Base-by-base conservation (phyloP, 306 rosid genomes). In the Inga laurina region DNA sequence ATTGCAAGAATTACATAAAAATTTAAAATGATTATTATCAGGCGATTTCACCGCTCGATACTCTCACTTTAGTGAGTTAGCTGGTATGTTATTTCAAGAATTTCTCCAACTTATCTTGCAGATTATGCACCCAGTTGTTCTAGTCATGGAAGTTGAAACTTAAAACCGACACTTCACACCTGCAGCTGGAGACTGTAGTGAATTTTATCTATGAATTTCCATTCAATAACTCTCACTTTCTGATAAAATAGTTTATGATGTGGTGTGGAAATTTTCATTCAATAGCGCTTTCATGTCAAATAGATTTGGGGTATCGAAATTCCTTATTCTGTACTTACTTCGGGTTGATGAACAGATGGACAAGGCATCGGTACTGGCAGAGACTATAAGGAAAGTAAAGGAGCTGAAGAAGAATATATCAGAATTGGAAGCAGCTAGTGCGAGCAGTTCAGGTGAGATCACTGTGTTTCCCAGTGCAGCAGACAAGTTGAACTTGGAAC, bases 331-430 rank as follows among this genome's bases (percentile, higher is more conserved):
- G 75, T 7, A 70, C 51, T 65, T 6, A 2, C 43, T 22, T 12
- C 14, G 51, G 3, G 35, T 49, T 37, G 24, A 64, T 67, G 39
- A 64, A 81, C 82, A 93, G 94, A 87, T 79, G 89, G 92, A 92
- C 97, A 94, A 94, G 85, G 97, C 94, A 51, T 82, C 91, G 15
- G 84, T 92, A 54, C 88, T 94, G 51, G 83, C 70, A 4, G 93
- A 91, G 87, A 87, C 93, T 19, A 85, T 94, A 43, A 79, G 82
- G 82, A 84, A 78, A 56, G 87, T 94, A 81, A 90, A 65, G 81
- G 91, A 84, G 86, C 85, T 92, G 77, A 84, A 88, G 84, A 86
- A 79, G 85, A 82, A 77, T 15, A 91, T 81, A 52, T 82, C 84
- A 37, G 83, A 88, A 49, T 72, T 86, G 34, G 88, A 87, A 87